Evolutionary conservation across 768 basidiomycete genomes (phyloP), one percentile per base, ranked within the genome.

Genomic region (Leccinum pellstonianum): DNA sequence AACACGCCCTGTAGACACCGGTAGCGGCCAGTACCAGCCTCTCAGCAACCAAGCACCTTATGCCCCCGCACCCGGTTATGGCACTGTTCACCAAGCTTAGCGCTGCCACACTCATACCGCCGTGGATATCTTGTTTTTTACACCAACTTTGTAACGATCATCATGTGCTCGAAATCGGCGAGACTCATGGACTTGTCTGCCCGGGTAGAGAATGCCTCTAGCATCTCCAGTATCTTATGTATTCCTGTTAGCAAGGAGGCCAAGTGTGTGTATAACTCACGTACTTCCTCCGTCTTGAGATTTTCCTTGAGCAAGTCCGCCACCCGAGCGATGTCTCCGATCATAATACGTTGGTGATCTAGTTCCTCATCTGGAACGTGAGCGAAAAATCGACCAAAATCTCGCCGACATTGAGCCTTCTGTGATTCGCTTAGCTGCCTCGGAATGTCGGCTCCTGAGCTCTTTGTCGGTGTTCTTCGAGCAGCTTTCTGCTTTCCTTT

Each of bases 311-410:
- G 77, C 41, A 86, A 64, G n/a, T 77, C 76, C 1, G 86, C 82
- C 4, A 83, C 83, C 3, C 81, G 74, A 35, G 81, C 81, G 31
- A 93, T 76, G 61, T 93, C 90, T 57, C 82, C 81, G 64, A 91
- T 80, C 76, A 78, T 83, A 49, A 93, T 83, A 57, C 77, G 80
- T 65, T 86, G 82, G 21, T 68, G 66, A 12, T 77, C 71, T 4
- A 91, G 69, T 11, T 82, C 81, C 2, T 72, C 64, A 17, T 77
- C 71, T 0, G 77, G 59, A 12, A 80, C 73, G 15, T 78, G 77
- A 31, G 88, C 86, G 70, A 94, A 93, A 76, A 94, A 93, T 48
- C 93, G 76, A 5, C 84, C 76, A 66, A 88, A 94, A 12, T 88
- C 79, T 35, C 79, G 77, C 17, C 85, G 77, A 58, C 83, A 84